These are phyloP conservation scores for Fusarium brevicatenulatum DNA, from an alignment of 2,329 filamentous ascomycete species.

Conservation along the genomic window DNA sequence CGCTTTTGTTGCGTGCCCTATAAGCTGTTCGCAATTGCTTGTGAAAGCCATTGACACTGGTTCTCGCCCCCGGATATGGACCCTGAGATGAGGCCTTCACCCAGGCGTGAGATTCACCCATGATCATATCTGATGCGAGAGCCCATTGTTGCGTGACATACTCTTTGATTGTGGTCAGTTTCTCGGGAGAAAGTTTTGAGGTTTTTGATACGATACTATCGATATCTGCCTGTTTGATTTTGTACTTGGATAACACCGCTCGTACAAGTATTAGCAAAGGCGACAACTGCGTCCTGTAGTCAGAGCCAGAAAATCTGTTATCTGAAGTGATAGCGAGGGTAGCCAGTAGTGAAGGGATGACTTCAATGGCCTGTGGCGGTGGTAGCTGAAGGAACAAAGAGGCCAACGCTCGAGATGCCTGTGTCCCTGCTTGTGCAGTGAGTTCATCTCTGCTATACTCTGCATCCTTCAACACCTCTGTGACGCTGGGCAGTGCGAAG, in stretches of 20 bases:
- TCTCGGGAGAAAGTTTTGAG: conserved; percentile 29
- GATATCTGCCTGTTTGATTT: conserved; percentile 35
- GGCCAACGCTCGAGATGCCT: conserved; percentile 38
- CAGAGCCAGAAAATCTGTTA: conserved; percentile 20
- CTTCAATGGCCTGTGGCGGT: conserved; percentile 34
- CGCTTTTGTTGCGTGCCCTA: conserved; percentile 43
- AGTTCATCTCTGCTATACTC: neutral
- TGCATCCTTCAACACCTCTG: conserved; percentile 43
- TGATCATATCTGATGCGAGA: conserved; percentile 37
- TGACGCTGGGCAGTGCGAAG: conserved; percentile 47
- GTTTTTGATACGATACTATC: conserved; percentile 24
- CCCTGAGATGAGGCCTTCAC: conserved; percentile 6
- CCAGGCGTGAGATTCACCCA: conserved; percentile 39
- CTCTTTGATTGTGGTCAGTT: conserved; percentile 31
- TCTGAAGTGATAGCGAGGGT: conserved; percentile 49
- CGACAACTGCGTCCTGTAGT: conserved; percentile 32
- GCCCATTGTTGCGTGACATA: conserved; percentile 48
- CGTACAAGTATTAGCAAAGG: conserved; percentile 47
- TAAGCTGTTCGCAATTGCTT: conserved; percentile 47
- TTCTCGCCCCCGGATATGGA: conserved; percentile 6
- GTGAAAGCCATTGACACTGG: conserved; percentile 37
- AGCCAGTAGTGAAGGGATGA: conserved; percentile 48
- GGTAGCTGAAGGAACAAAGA: conserved; percentile 48
- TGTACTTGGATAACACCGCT: conserved; percentile 31
- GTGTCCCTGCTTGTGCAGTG: neutral